Conservation (phyloP, 805 yeast genomes). For the Yamadazyma sp. region DNA sequence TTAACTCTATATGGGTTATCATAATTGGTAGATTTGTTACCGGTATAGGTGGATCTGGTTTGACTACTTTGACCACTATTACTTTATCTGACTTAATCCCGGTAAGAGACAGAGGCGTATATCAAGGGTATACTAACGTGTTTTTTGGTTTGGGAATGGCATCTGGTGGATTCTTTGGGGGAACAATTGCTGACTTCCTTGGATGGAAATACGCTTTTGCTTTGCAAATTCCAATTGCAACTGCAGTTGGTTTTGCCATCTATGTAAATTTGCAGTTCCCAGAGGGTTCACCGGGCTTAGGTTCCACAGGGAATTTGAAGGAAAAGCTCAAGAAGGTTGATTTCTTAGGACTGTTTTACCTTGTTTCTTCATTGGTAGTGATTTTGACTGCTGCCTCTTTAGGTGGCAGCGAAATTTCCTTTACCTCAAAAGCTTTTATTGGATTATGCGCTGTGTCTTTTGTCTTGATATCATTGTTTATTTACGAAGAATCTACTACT, state of each 20-base stretch:
- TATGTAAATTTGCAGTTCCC: conserved; percentile 45
- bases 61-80: conserved; percentile 71
- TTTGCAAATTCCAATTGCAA: conserved; percentile 44
- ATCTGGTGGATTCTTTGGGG: conserved; percentile 47
- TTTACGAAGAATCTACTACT: conserved; percentile 48
- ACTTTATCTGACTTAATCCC: conserved; percentile 76
- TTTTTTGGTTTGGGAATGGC: conserved; percentile 72
- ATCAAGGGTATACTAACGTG: conserved; percentile 82
- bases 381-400: conserved; percentile 65
- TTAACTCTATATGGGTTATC: conserved; percentile 46
- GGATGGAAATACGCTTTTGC: conserved; percentile 52
- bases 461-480: conserved; percentile 40
- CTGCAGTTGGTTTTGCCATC: conserved; percentile 39
- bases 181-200: conserved; percentile 51
- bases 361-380: conserved; percentile 57
- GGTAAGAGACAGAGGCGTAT: conserved; percentile 72
- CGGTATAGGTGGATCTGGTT: conserved; percentile 90
- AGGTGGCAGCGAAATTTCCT: conserved; percentile 57
- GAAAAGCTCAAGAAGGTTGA: conserved; percentile 60
- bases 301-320: conserved; percentile 46
- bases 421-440: conserved; percentile 43
- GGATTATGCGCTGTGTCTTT: conserved; percentile 25
- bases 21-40: conserved; percentile 67
- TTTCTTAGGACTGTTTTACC: conserved; percentile 57
- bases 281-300: conserved; percentile 57